These are phyloP conservation scores for Saprolegnia parasitica DNA, from an alignment of 352 stramenopile genomes.

Conservation along the genomic window DNA sequence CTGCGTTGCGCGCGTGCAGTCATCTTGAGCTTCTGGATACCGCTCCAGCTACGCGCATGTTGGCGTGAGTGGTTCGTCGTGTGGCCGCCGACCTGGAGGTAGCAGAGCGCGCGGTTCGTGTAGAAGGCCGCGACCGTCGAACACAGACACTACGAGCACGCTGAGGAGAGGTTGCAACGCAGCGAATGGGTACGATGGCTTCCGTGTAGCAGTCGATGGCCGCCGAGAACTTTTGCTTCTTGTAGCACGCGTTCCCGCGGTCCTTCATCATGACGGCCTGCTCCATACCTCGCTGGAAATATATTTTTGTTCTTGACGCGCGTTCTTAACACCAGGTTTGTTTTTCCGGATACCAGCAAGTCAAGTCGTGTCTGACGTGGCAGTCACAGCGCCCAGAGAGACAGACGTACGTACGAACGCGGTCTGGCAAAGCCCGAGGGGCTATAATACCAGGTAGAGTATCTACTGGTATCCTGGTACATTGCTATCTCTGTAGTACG, in stretches of 20 bases:
- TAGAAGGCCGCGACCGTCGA: conserved; percentile 64
- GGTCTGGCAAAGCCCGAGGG: too few species aligned
- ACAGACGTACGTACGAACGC: too few species aligned
- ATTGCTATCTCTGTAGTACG: too few species aligned
- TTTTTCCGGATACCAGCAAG: too few species aligned
- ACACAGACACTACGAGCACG: conserved; percentile 41
- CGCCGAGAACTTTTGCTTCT: conserved; percentile 68
- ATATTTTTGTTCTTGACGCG: conserved; percentile 4
- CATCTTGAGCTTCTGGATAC: conserved; percentile 56
- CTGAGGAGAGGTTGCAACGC: conserved; percentile 11
- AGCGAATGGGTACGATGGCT: conserved; percentile 51
- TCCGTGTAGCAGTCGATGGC: conserved; percentile 85
- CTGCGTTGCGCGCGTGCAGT: conserved; percentile 52
- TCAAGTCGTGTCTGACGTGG: too few species aligned
- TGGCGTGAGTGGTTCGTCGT: not conserved
- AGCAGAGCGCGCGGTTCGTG: conserved; percentile 71
- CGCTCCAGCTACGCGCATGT: conserved; percentile 42
- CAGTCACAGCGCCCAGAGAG: too few species aligned
- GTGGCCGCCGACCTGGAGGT: conserved; percentile 47
- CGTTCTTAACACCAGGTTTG: not conserved
- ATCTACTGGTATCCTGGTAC: too few species aligned
- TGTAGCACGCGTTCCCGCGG: conserved; percentile 73
- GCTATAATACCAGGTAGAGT: too few species aligned
- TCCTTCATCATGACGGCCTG: conserved; percentile 71
- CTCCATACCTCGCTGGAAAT: conserved; percentile 34